Evolutionary conservation across 805 yeast genomes (phyloP), one percentile per base, ranked within the genome.

Genomic region (Candida nonsorbophila): DNA sequence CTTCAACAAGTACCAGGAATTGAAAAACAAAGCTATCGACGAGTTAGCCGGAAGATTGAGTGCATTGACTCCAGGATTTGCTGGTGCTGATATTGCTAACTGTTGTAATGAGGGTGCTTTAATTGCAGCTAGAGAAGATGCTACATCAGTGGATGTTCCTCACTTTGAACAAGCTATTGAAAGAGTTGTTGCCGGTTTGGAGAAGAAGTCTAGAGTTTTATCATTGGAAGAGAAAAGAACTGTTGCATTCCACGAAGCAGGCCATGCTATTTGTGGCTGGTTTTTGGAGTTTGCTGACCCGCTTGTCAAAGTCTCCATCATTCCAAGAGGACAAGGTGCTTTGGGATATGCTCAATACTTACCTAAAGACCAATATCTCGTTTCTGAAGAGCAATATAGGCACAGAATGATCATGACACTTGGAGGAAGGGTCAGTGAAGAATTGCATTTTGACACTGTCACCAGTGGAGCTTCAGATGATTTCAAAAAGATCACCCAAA

Each of bases 181-280:
- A 60, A 78, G 99, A 51, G 97, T 90, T 24, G 84, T 88, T 58
- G 97, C 94, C 18, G 99, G 99, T 21, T 67, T 92, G 38, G 97
- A 90, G 57, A 84, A 84, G 68, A 90, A 86, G 58, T 74, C 88
- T 10, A 80, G 82, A 48, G 73, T 92, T 9, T 67, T 94, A 37
- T 76, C 86, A 3, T 81, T 86, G 1, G 88, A 82, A 36, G 97
- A 94, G 52, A 85, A 87, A 60, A 77, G 69, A 38, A 77, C 86
- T 16, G 96, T 94, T 33, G 98, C 98, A 1, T 92, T 83, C 49
- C 98, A 94, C 53, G 99, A 92, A 58, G 98, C 99, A 3, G 99
- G 98, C 4, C 98, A 94, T 59, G 98, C 99, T 7, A 76, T 92
- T 37, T 88, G 97, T 57, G 98, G 98, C 8, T 92, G 98, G 99